Conservation (phyloP, 202 grass and related monocot genomes). For the Panicum hallii region DNA sequence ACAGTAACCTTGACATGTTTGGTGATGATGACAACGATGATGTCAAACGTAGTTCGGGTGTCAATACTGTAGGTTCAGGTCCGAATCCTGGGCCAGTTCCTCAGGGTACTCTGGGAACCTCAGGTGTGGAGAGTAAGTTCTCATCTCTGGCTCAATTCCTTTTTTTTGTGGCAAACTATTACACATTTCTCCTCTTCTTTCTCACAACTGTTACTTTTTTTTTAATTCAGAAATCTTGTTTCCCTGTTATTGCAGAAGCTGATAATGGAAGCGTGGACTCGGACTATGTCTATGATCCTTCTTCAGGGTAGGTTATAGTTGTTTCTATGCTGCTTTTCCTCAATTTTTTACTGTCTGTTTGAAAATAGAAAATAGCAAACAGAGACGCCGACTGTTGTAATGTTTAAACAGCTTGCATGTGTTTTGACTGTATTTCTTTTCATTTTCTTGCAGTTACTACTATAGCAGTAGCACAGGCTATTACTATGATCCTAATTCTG, state of each 20-base stretch:
- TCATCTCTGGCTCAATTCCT: constrained; percentile 15
- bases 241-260: constrained; percentile 58
- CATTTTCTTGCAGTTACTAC: constrained; percentile 70
- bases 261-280: constrained; percentile 56
- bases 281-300: constrained; percentile 84
- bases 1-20: constrained; percentile 87
- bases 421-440: constrained; percentile 28
- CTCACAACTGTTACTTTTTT: not conserved
- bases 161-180: not conserved
- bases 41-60: constrained; percentile 51
- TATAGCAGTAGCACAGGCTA: constrained; percentile 88
- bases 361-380: not conserved
- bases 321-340: constrained; percentile 36
- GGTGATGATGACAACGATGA: constrained; percentile 76
- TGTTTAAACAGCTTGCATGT: constrained; percentile 1
- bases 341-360: not conserved
- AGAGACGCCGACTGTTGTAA: not conserved
- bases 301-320: constrained; percentile 75
- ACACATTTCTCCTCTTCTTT: constrained; percentile 9
- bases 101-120: constrained; percentile 47
- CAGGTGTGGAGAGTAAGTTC: constrained; percentile 39
- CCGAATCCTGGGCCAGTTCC: constrained; percentile 43
- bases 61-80: constrained; percentile 50
- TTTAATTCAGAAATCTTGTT: constrained; percentile 32
- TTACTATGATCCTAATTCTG: constrained; percentile 81